A percentile compares a stretch with the other conserved stretches of the same genome.
phyloP scores from a whole-genome alignment of 148 eudicot species.

The Cornus suecica region DNA sequence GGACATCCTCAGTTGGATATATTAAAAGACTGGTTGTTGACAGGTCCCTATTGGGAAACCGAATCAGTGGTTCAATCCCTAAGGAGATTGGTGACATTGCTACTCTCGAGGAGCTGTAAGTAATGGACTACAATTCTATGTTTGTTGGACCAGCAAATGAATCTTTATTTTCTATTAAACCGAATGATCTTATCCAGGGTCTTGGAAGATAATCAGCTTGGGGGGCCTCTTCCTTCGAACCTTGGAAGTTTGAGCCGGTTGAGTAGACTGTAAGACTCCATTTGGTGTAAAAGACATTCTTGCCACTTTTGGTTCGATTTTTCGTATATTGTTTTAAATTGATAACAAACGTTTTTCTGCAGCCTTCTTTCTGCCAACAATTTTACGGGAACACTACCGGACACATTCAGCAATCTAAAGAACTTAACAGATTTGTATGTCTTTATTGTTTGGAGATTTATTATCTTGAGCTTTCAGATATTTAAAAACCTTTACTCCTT shows the following conservation, averaged over 20 bases:
- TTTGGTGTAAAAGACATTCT: not conserved
- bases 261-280: constrained; percentile 39
- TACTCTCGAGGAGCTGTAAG: constrained; percentile 59
- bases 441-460: not conserved
- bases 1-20: not conserved
- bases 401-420: constrained; percentile 48
- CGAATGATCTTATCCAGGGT: constrained; percentile 25
- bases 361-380: constrained; percentile 69
- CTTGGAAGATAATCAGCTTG: constrained; percentile 48
- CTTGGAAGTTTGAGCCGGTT: constrained; percentile 51
- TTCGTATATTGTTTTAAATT: constrained; percentile 5
- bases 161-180: not conserved
- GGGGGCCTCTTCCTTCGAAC: constrained; percentile 48
- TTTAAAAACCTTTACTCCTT: constrained; percentile 10
- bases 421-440: constrained; percentile 73
- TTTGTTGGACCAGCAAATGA: not conserved
- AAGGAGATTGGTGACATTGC: constrained; percentile 52
- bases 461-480: not conserved
- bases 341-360: constrained; percentile 22
- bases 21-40: not conserved
- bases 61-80: constrained; percentile 53
- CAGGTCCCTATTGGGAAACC: constrained; percentile 57
- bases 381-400: constrained; percentile 76
- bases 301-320: not conserved
- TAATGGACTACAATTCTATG: not conserved